phyloP scores from a whole-genome alignment of 345 rosid species.

The Mallotus nudiflorus region DNA sequence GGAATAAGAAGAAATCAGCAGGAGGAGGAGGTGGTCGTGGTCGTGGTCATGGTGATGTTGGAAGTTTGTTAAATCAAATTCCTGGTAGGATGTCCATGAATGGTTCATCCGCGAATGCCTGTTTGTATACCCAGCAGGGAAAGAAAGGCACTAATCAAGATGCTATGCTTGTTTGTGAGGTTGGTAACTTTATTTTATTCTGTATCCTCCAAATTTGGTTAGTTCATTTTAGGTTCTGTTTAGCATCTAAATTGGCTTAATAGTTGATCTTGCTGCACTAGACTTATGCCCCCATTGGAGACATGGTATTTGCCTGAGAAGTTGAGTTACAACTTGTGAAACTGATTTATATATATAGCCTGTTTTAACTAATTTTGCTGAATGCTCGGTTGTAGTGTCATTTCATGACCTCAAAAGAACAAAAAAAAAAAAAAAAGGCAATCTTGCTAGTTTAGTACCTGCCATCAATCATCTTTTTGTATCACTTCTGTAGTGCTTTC shows the following conservation, averaged over 20 bases:
- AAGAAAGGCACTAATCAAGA: conserved; percentile 98
- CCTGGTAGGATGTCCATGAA: conserved; percentile 60
- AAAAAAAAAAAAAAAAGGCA: too few species aligned
- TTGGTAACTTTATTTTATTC: conserved; percentile 29
- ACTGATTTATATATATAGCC: neutral
- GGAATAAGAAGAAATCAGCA: conserved; percentile 53
- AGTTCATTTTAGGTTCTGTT: neutral
- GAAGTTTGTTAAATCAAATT: conserved; percentile 43
- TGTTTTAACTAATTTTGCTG: neutral
- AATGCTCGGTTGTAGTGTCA: too few species aligned
- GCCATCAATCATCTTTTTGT: neutral
- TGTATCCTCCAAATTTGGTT: conserved; percentile 1
- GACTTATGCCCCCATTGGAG: neutral
- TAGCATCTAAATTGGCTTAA: neutral
- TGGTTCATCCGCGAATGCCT: conserved; percentile 60
- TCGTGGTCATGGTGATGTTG: conserved; percentile 39
- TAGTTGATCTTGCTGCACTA: neutral
- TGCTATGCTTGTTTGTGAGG: conserved; percentile 95
- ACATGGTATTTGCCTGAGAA: neutral
- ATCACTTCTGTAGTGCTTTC: too few species aligned
- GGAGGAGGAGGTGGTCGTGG: conserved; percentile 33
- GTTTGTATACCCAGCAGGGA: conserved; percentile 94
- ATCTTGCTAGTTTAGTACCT: neutral
- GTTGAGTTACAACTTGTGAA: neutral
- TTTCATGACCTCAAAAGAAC: neutral